These are phyloP conservation scores for Sequoia sempervirens DNA, from an alignment of 75 land plant species.

Conservation along the genomic window DNA sequence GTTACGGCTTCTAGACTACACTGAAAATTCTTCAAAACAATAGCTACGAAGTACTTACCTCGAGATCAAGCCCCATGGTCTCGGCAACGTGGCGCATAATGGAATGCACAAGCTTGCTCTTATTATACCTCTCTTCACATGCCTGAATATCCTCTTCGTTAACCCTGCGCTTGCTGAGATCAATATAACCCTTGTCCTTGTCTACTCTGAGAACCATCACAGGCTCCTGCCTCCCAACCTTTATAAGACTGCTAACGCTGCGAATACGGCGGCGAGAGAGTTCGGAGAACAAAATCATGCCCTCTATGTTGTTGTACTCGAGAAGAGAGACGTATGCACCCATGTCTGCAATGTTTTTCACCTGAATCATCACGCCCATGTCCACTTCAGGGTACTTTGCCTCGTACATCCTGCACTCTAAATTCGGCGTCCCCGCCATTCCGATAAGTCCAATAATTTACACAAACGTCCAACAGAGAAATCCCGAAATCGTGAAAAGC, in stretches of 20 bases:
- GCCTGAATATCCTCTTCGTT: constrained; percentile 36
- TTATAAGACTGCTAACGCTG: constrained; percentile 39
- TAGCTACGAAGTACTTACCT: constrained; percentile 33
- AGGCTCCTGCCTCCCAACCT: constrained; percentile 44
- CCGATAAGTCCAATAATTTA: background rate
- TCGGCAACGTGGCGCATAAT: constrained; percentile 98
- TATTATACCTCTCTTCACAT: constrained; percentile 79
- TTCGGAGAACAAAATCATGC: constrained; percentile 48
- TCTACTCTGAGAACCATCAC: constrained; percentile 50
- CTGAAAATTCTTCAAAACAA: too few relatives aligned
- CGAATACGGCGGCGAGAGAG: constrained; percentile 21
- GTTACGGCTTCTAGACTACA: too few relatives aligned
- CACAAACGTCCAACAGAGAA: too few relatives aligned
- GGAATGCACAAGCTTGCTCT: constrained; percentile 97
- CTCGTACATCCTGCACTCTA: constrained; percentile 41
- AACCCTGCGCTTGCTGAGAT: constrained; percentile 48
- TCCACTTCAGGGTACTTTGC: constrained; percentile 43
- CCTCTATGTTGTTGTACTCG: constrained; percentile 46
- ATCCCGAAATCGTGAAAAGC: too few relatives aligned
- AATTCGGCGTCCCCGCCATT: background rate
- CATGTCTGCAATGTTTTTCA: constrained; percentile 35
- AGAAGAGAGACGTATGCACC: constrained; percentile 35
- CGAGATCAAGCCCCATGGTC: constrained; percentile 70
- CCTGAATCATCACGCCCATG: constrained; percentile 46
- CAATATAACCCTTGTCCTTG: constrained; percentile 50